Evolutionary conservation across 169 alveolate species (phyloP).

Genomic region (Plasmodium coatneyi): DNA sequence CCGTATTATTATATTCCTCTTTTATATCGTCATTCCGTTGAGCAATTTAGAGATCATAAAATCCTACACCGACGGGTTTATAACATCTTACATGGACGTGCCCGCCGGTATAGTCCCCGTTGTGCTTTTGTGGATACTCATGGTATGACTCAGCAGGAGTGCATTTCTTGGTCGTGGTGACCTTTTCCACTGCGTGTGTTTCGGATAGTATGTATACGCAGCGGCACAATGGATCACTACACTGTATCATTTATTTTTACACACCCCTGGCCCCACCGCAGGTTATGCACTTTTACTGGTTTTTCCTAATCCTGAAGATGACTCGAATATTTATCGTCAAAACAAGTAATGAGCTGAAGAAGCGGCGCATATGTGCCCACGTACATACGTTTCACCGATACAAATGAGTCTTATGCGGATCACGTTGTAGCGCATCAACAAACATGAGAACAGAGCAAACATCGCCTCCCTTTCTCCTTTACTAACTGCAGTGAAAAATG

Average conservation of each 20-base stretch:
- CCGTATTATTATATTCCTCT: slow-evolving; percentile 41
- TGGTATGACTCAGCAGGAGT: slow-evolving; percentile 16
- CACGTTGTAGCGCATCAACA: not conserved
- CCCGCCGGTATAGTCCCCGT: slow-evolving; percentile 42
- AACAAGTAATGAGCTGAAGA: slow-evolving; percentile 13
- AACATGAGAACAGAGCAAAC: not conserved
- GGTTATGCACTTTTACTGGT: slow-evolving; percentile 69
- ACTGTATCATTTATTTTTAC: not conserved
- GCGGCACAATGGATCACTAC: not conserved
- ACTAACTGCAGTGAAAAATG: slow-evolving; percentile 50
- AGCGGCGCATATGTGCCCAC: not conserved
- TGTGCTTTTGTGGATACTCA: slow-evolving; percentile 39
- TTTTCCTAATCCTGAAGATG: slow-evolving; percentile 58
- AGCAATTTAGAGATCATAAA: slow-evolving; percentile 20
- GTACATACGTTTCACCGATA: not conserved
- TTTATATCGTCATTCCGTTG: slow-evolving; percentile 60
- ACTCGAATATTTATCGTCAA: slow-evolving; percentile 34
- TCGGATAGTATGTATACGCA: not conserved
- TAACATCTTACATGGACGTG: slow-evolving; percentile 33
- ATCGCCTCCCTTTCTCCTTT: not conserved
- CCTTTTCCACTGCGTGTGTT: not conserved
- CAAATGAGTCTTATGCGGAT: not conserved
- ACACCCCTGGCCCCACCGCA: not conserved
- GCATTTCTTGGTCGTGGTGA: not conserved
- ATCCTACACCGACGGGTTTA: slow-evolving; percentile 63